phyloP scores from a whole-genome alignment of 2,329 filamentous ascomycete genomes.

The Cryphonectria radicalis region DNA sequence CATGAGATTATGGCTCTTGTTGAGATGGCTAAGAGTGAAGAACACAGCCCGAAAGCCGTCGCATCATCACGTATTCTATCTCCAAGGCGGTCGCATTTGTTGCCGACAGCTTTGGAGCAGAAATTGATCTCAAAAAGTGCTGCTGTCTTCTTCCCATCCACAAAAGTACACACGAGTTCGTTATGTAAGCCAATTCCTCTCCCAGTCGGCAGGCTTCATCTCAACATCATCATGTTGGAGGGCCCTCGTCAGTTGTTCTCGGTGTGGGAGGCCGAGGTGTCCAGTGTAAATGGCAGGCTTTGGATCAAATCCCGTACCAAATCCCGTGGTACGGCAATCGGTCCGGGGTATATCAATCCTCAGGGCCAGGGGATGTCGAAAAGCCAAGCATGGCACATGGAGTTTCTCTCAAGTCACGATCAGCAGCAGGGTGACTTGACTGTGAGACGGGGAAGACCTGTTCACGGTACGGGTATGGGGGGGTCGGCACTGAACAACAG shows the following conservation, averaged over 20 bases:
- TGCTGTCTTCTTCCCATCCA: background rate
- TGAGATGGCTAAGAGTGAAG: too few species aligned
- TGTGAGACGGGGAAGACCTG: background rate
- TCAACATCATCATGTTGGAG: background rate
- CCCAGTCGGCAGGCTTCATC: background rate
- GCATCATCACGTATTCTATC: background rate
- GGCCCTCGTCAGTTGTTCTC: slow-evolving; percentile 3
- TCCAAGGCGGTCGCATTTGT: background rate
- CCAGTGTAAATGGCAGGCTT: slow-evolving; percentile 16
- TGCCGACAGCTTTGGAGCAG: background rate
- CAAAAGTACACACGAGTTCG: background rate
- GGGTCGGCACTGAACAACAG: slow-evolving; percentile 24
- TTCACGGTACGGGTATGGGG: slow-evolving; percentile 12
- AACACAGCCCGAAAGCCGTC: background rate
- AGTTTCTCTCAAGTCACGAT: slow-evolving; percentile 15
- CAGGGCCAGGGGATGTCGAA: slow-evolving; percentile 21
- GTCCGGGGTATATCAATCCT: slow-evolving; percentile 22
- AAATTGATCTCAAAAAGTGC: background rate
- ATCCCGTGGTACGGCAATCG: slow-evolving; percentile 20
- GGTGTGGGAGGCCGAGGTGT: slow-evolving; percentile 1
- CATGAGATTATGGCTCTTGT: background rate
- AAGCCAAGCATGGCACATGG: slow-evolving; percentile 18
- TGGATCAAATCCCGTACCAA: slow-evolving; percentile 26
- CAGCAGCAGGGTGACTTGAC: background rate
- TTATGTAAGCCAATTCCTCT: background rate